phyloP scores from a whole-genome alignment of 75 land plant species.

The Larix kaempferi region DNA sequence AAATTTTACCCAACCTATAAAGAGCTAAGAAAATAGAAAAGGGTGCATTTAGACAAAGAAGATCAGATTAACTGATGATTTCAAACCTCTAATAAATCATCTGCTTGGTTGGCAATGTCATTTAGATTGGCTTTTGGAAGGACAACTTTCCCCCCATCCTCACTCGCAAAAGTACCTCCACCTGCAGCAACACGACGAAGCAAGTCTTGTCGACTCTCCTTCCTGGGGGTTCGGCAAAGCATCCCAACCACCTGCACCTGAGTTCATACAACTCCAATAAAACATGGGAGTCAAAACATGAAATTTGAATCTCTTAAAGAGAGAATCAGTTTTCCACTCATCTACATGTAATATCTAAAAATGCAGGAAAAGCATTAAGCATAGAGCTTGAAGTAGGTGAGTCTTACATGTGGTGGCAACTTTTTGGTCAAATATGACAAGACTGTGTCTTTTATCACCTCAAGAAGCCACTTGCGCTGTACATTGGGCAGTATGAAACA shows the following conservation, averaged over 20 bases:
- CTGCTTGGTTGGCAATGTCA: slow-evolving; percentile 96
- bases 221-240: slow-evolving; percentile 85
- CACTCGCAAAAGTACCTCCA: slow-evolving; percentile 80
- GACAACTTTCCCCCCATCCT: slow-evolving; percentile 66
- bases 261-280: not conserved
- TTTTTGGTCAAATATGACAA: slow-evolving; percentile 85
- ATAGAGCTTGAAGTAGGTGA: not conserved
- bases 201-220: slow-evolving; percentile 88
- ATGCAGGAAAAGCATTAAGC: not conserved
- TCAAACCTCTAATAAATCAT: slow-evolving; percentile 78
- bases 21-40: not conserved
- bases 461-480: slow-evolving; percentile 25
- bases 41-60: not conserved
- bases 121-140: slow-evolving; percentile 84
- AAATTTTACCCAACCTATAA: not conserved
- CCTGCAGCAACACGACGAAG: slow-evolving; percentile 94
- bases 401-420: slow-evolving; percentile 88
- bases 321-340: not conserved
- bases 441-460: slow-evolving; percentile 89
- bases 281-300: not conserved
- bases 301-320: not conserved
- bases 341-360: not conserved
- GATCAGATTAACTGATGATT: not conserved
- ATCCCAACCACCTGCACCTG: slow-evolving; percentile 98
- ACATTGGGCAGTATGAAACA: too few species aligned